Evolutionary conservation across 2,329 filamentous ascomycete genomes (phyloP), one percentile per base, ranked within the genome.

Genomic region (Stagonosporopsis rhizophila): DNA sequence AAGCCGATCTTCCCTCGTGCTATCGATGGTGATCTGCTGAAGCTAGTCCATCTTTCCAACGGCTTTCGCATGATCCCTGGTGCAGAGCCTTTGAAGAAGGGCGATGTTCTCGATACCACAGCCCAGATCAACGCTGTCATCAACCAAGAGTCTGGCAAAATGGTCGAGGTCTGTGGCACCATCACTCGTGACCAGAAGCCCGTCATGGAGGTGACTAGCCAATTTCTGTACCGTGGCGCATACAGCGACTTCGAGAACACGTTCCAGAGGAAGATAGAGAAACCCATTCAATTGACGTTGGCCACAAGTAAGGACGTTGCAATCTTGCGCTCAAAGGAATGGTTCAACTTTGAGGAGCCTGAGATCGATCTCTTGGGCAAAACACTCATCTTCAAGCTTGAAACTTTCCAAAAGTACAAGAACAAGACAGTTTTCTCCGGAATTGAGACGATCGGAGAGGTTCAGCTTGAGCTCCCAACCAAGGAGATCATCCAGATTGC

Each of bases 101-200:
- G 92, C 27, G 95, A 99, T 74, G 87, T 93, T 60, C 86, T 99
- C 19, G 88, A 92, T 60, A 98, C 95, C 3, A 96, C 91, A 52
- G 95, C 95, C 39, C 92, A 96, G 76, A 91, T 99, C 80, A 98
- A 99, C 69, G 92, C 95, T 15, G 92, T 99, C 70, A 89, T 99
- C 81, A 99, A 98, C 81, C 93, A 99, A 77, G 92, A 96, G 14
- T 92, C 95, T 58, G 95, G 95, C 44, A 99, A 99, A 84, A 97
- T 99, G 93, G 96, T 99, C 17, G 96, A 99, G 79, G 94, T 99
- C n/a, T 97, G 93, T 71, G 95, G 95, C 60, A 99, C 95, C 6
- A 96, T 99, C 70, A 89, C 85, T 50, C 89, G 95, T 39, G 87
- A 93, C 50, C 89, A 89, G 23, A 78, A 90, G 75, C 84, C 92